phyloP scores from a whole-genome alignment of 2,329 filamentous ascomycete genomes.

The Ustulina deusta region DNA sequence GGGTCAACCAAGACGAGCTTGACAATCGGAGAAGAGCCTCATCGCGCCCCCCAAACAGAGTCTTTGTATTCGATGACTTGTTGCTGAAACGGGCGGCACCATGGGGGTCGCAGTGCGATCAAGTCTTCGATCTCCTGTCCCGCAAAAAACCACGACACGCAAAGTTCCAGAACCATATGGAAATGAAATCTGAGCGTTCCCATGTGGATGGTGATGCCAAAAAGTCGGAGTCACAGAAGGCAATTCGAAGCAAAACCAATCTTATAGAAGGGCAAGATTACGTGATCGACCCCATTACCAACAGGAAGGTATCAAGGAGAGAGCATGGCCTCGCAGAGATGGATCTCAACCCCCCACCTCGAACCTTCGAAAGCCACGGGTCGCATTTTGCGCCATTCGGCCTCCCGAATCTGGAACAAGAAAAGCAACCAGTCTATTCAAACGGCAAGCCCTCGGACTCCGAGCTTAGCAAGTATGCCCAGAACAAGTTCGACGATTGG shows the following conservation, averaged over 20 bases:
- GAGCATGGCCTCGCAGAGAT: constrained; percentile 35
- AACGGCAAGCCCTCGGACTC: constrained; percentile 52
- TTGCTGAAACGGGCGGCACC: neutral
- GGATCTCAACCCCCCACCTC: constrained; percentile 45
- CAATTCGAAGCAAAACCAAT: constrained; percentile 16
- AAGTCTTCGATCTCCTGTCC: constrained; percentile 33
- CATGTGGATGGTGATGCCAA: neutral
- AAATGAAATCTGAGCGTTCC: constrained; percentile 2
- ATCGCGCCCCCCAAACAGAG: constrained; percentile 11
- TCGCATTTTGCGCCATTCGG: constrained; percentile 51
- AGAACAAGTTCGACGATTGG: constrained; percentile 50
- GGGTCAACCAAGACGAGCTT: constrained; percentile 52
- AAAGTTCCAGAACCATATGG: neutral
- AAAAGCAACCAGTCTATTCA: constrained; percentile 48
- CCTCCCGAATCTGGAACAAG: constrained; percentile 39
- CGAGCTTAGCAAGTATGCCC: constrained; percentile 54
- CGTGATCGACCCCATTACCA: constrained; percentile 70
- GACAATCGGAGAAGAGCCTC: constrained; percentile 55
- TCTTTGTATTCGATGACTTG: neutral
- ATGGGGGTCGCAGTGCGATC: constrained; percentile 40
- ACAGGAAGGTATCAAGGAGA: constrained; percentile 60
- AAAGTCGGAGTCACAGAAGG: constrained; percentile 3
- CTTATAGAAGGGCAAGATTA: constrained; percentile 50
- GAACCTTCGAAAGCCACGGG: constrained; percentile 52
- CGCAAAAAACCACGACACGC: constrained; percentile 24